These are phyloP conservation scores for Prorocentrum cordatum DNA, from an alignment of 169 alveolate species.

Conservation along the genomic window DNA sequence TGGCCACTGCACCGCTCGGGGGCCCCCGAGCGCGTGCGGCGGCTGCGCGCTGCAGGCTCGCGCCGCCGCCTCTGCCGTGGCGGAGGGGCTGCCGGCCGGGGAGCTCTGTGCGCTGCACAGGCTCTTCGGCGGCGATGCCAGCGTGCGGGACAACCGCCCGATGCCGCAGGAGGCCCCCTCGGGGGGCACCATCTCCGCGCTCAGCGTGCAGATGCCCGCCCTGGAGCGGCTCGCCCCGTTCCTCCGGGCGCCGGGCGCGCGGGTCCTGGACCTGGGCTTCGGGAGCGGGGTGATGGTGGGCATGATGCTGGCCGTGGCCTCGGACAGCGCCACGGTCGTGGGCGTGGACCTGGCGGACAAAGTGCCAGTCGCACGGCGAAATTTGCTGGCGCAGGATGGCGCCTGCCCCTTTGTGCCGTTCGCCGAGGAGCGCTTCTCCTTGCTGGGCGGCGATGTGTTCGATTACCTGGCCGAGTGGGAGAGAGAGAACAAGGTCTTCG, in stretches of 20 bases:
- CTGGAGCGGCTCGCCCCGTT: conserved; percentile 5
- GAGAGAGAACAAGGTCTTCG: background rate
- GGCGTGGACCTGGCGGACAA: conserved; percentile 54
- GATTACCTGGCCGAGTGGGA: conserved; percentile 1
- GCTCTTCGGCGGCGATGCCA: conserved; percentile 5
- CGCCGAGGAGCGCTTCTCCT: background rate
- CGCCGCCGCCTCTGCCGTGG: no score
- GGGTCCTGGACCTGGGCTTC: conserved; percentile 39
- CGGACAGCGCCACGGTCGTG: background rate
- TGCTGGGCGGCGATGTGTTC: conserved; percentile 28
- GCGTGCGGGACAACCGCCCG: background rate
- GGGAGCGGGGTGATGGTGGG: conserved; percentile 50
- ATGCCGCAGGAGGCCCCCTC: conserved; percentile 30
- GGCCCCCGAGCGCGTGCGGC: no score
- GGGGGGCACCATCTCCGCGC: conserved; percentile 39
- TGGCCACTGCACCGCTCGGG: no score
- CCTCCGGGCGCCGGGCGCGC: background rate
- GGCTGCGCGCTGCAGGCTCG: no score
- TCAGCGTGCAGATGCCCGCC: conserved; percentile 42
- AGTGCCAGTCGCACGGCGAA: conserved; percentile 7
- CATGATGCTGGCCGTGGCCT: conserved; percentile 7
- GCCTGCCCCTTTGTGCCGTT: conserved; percentile 27
- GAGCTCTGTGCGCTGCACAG: background rate
- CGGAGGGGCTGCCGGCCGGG: background rate
- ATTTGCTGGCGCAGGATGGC: background rate